Percentiles rank a stretch among this genome's conserved stretches.
These are phyloP conservation scores for Sanghuangporus sanghuang DNA, from an alignment of 1,284 basidiomycete species.

Conservation along the genomic window DNA sequence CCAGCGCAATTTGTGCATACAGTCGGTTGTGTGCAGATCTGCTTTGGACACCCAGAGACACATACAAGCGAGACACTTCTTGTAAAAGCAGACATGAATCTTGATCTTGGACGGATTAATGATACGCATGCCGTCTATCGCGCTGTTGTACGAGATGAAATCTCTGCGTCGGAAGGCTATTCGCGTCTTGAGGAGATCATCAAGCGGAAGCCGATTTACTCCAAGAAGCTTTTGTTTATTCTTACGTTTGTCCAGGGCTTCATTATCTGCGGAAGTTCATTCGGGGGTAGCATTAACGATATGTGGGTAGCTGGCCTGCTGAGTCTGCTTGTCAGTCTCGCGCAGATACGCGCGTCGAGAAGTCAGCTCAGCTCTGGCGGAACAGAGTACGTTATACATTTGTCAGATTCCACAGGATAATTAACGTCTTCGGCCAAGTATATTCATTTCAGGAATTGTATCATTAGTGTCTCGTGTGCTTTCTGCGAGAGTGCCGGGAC, in stretches of 20 bases:
- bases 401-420: constrained; percentile 3
- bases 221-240: constrained; percentile 32
- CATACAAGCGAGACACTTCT: constrained; percentile 80
- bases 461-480: constrained; percentile 12
- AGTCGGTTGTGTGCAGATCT: constrained; percentile 77
- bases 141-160: constrained; percentile 78
- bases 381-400: constrained; percentile 66
- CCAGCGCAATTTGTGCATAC: constrained; percentile 80
- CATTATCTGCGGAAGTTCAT: constrained; percentile 71
- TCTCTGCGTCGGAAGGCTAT: constrained; percentile 69
- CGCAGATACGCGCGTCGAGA: constrained; percentile 70
- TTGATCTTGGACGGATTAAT: constrained; percentile 73
- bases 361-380: constrained; percentile 81
- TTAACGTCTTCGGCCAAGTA: background rate
- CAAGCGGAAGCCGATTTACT: constrained; percentile 53
- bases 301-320: constrained; percentile 67
- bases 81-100: constrained; percentile 67
- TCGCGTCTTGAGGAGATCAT: constrained; percentile 44
- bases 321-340: constrained; percentile 59
- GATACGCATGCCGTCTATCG: constrained; percentile 75
- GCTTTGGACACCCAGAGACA: constrained; percentile 75
- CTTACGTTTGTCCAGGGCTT: constrained; percentile 66
- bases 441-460: constrained; percentile 11
- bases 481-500: constrained; percentile 6
- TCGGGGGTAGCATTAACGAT: constrained; percentile 81